phyloP scores from a whole-genome alignment of 116 monocot species.

The Trichopus zeylanicus region DNA sequence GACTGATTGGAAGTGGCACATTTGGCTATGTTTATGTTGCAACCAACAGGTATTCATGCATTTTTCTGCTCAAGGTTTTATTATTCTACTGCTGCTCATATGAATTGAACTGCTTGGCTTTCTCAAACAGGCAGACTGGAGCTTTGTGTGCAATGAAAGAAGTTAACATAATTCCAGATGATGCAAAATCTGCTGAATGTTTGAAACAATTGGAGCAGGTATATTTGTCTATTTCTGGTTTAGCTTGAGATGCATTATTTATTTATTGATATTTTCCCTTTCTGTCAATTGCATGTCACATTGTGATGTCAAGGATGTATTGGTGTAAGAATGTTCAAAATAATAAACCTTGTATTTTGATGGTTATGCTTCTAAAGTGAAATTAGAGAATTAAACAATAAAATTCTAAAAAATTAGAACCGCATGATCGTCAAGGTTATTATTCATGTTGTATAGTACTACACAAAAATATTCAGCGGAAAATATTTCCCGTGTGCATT shows the following conservation, averaged over 20 bases:
- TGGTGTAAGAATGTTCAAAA: not conserved
- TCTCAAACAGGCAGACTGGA: constrained; percentile 57
- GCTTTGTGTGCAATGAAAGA: constrained; percentile 99
- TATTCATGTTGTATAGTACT: too few species aligned
- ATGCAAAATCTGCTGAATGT: constrained; percentile 79
- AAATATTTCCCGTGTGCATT: too few species aligned
- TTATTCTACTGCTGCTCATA: constrained; percentile 2
- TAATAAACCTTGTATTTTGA: not conserved
- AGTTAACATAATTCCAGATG: constrained; percentile 87
- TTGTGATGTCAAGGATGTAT: not conserved
- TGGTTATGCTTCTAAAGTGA: not conserved
- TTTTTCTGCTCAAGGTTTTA: not conserved
- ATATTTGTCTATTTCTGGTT: constrained; percentile 1
- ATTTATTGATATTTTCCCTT: not conserved
- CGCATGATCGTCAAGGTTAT: not conserved
- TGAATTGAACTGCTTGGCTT: not conserved
- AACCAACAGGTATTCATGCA: constrained; percentile 43
- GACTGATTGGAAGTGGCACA: constrained; percentile 84
- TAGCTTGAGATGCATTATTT: not conserved
- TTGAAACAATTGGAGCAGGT: constrained; percentile 96
- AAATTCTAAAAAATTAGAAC: not conserved
- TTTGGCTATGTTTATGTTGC: constrained; percentile 85
- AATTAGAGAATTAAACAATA: not conserved
- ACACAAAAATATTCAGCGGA: too few species aligned
- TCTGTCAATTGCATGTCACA: not conserved